phyloP scores from a whole-genome alignment of 345 rosid species.

The Hibiscus mutabilis region DNA sequence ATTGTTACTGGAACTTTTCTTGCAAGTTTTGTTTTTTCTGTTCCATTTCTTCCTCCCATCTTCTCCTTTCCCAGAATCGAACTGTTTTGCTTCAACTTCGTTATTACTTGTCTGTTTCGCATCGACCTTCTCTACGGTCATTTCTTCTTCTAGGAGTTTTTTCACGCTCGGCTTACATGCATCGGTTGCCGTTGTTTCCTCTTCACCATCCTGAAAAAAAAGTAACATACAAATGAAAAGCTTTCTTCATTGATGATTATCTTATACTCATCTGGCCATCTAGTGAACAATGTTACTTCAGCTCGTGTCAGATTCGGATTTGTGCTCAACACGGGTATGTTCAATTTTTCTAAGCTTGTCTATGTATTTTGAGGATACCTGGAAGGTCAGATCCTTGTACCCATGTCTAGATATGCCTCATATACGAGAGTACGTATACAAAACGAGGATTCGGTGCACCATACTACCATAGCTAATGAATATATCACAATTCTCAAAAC shows the following conservation, averaged over 20 bases:
- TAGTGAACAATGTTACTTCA: background rate
- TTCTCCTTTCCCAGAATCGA: constrained; percentile 42
- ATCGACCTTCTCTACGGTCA: constrained; percentile 37
- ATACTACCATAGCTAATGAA: too few species aligned
- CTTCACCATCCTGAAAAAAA: constrained; percentile 23
- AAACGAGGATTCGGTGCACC: too few species aligned
- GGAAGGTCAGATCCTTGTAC: too few species aligned
- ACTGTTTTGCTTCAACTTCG: constrained; percentile 35
- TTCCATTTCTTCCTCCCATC: constrained; percentile 39
- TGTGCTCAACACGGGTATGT: too few species aligned
- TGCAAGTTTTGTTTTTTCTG: constrained; percentile 43
- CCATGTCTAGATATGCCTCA: too few species aligned
- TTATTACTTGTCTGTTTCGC: constrained; percentile 33
- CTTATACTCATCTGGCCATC: background rate
- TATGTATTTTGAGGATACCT: too few species aligned
- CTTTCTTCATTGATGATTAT: background rate
- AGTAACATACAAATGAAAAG: background rate
- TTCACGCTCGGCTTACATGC: constrained; percentile 67
- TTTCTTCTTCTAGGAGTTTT: constrained; percentile 90
- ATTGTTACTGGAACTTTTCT: constrained; percentile 46
- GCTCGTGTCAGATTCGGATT: too few species aligned
- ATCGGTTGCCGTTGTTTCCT: constrained; percentile 22
- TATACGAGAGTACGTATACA: too few species aligned
- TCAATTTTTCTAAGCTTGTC: too few species aligned
- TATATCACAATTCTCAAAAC: too few species aligned